A percentile compares a stretch with the other conserved stretches of the same genome.
phyloP scores from a whole-genome alignment of 495 filamentous ascomycete genomes.

The Neurospora cerealis region DNA sequence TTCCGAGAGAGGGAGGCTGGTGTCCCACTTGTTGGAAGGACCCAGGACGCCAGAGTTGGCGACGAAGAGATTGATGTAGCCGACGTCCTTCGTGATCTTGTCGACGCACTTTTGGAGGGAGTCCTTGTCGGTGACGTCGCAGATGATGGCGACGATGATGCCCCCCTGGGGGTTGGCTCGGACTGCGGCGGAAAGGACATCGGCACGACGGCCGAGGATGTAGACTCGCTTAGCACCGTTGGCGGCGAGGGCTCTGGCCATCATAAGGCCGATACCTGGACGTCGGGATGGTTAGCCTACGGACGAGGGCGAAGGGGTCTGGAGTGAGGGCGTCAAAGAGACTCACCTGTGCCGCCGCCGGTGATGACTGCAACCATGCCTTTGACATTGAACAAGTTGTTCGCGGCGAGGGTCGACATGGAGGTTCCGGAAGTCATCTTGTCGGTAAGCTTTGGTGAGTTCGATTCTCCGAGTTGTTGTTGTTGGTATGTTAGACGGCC shows the following conservation, averaged over 20 bases:
- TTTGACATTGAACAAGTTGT: conserved; percentile 42
- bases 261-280: conserved; percentile 54
- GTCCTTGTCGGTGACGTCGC: conserved; percentile 55
- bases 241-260: conserved; percentile 50
- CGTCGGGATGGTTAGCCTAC: neutral
- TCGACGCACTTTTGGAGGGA: conserved; percentile 49
- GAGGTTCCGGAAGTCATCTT: neutral
- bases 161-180: conserved; percentile 8
- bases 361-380: conserved; percentile 54
- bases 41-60: conserved; percentile 51
- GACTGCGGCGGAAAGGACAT: conserved; percentile 35
- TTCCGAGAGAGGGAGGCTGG: conserved; percentile 34
- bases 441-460: neutral
- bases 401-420: conserved; percentile 5
- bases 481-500: too few species aligned
- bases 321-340: neutral
- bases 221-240: conserved; percentile 61
- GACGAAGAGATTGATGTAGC: conserved; percentile 53
- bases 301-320: neutral
- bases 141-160: conserved; percentile 46
- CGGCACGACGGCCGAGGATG: conserved; percentile 52
- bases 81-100: conserved; percentile 24
- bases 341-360: conserved; percentile 46
- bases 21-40: conserved; percentile 18
- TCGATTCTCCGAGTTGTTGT: too few species aligned